Evolutionary conservation across 805 yeast genomes (phyloP).

Genomic region (Hanseniaspora taiwanica): DNA sequence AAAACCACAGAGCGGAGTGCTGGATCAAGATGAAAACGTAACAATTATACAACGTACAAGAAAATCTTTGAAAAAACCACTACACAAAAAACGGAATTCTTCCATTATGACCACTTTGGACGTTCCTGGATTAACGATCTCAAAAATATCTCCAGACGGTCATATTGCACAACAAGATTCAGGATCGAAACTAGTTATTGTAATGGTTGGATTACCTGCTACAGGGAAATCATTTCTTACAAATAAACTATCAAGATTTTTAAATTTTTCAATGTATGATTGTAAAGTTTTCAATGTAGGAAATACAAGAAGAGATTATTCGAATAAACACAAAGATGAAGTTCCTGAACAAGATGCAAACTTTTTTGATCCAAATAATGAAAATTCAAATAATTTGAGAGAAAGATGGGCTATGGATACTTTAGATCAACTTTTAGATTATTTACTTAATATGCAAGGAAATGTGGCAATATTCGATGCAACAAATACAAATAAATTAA

Average conservation of each 20-base stretch:
- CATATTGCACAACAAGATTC: slow-evolving; percentile 49
- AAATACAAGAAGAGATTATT: slow-evolving; percentile 74
- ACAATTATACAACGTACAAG: no score
- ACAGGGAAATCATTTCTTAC: slow-evolving; percentile 91
- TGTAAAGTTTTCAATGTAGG: slow-evolving; percentile 91
- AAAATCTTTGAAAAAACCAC: slow-evolving; percentile 13
- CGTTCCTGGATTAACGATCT: slow-evolving; percentile 82
- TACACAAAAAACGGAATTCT: slow-evolving; percentile 34
- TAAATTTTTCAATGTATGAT: slow-evolving; percentile 90
- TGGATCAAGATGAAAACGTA: no score
- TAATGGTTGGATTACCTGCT: slow-evolving; percentile 95
- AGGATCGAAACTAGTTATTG: slow-evolving; percentile 76
- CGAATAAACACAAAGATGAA: slow-evolving; percentile 19
- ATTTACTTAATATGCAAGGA: slow-evolving; percentile 67
- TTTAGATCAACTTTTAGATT: slow-evolving; percentile 67
- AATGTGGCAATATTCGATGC: slow-evolving; percentile 89
- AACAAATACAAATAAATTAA: slow-evolving; percentile 57
- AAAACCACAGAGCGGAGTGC: no score
- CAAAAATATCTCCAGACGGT: slow-evolving; percentile 69
- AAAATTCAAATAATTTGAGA: slow-evolving; percentile 47
- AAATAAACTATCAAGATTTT: slow-evolving; percentile 75
- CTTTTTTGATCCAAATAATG: slow-evolving; percentile 75
- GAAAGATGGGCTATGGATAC: slow-evolving; percentile 98
- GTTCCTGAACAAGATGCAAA: slow-evolving; percentile 51
- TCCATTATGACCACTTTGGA: slow-evolving; percentile 59